Base-by-base conservation (phyloP, 768 basidiomycete genomes). In the Mycena pura region DNA sequence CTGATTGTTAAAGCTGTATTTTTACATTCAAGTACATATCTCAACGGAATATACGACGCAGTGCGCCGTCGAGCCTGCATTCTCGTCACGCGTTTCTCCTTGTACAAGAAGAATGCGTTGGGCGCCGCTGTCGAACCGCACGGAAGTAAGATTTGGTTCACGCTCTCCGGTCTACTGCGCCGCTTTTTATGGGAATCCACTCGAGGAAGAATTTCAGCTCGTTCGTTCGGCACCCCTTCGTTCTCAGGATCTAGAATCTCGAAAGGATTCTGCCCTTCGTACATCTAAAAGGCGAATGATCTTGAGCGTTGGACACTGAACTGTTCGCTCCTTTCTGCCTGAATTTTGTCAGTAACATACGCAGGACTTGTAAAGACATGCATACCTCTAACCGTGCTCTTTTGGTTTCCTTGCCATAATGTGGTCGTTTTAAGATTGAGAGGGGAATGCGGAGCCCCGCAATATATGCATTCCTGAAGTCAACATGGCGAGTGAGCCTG, bases 261-360 rank as follows among this genome's bases (percentile, higher is more conserved):
- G n/a, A 52, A 65, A 10, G 64, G 64, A 48, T 65, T 65, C 8
- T 54, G 59, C 10, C 64, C 64, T 19, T 61, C 64, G 28, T 47
- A 65, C 1, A 34, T 57, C 64, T 65, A 44, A 13, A 36, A 13
- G 6, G n/a, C 7, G 11, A 17, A 53, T 25, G 21, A 65, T 61
- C 44, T 39, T 57, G 7, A 65, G 31, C 14, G 64, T 65, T 11
- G 64, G 64, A 29, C 36, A 61, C 59, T 58, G n/a, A 65, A 65
- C 28, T 24, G 41, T 36, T 65, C 64, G 17, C 55, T 53, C 45
- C 55, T 25, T 27, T 50, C 43, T 19, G 59, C 64, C 63, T 64
- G 22, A 22, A 15, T 24, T 11, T 21, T 25, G 62, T 52, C 34
- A 54, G 24, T 17, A 6, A 5, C 9, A 9, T 39, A 25, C 8